Conservation (phyloP, 176 grass and related monocot species). For the Microstegium vimineum region DNA sequence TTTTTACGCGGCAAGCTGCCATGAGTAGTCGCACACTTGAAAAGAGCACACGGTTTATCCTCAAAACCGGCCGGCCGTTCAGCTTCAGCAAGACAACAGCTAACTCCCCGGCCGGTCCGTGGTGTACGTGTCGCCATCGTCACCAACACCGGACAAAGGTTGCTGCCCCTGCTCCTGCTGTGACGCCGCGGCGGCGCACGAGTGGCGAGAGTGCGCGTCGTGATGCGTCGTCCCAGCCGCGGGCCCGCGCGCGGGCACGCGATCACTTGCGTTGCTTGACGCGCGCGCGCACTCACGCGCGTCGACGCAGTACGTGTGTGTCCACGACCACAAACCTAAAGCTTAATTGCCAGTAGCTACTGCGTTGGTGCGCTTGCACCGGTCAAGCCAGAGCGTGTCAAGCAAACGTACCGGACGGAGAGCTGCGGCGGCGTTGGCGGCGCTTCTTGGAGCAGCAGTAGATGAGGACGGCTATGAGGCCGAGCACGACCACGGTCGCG, state of each 20-base stretch:
- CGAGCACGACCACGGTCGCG: conserved; percentile 12
- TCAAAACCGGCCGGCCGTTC: neutral
- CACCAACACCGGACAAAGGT: neutral
- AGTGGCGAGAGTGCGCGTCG: conserved; percentile 19
- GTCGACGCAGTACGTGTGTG: neutral
- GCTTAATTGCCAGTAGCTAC: neutral
- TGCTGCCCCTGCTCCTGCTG: too few species aligned
- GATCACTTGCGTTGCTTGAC: neutral
- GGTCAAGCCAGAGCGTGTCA: neutral
- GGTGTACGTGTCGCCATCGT: conserved; percentile 18
- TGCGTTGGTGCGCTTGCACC: conserved; percentile 13
- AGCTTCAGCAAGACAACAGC: neutral
- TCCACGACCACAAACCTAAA: neutral
- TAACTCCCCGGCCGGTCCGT: neutral
- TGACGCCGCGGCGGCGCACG: neutral
- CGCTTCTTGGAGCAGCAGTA: conserved; percentile 23
- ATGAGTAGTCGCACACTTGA: neutral
- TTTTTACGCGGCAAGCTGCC: conserved; percentile 8
- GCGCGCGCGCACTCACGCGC: neutral
- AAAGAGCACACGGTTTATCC: neutral
- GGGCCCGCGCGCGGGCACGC: neutral
- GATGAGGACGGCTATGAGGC: conserved; percentile 30
- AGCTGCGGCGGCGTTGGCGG: neutral
- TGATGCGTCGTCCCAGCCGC: neutral
- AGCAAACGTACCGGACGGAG: conserved; percentile 25